Percentiles rank a stretch among this genome's conserved stretches.
These are phyloP conservation scores for Colletotrichum sp. DNA, from an alignment of 2,329 filamentous ascomycete genomes.

Conservation along the genomic window DNA sequence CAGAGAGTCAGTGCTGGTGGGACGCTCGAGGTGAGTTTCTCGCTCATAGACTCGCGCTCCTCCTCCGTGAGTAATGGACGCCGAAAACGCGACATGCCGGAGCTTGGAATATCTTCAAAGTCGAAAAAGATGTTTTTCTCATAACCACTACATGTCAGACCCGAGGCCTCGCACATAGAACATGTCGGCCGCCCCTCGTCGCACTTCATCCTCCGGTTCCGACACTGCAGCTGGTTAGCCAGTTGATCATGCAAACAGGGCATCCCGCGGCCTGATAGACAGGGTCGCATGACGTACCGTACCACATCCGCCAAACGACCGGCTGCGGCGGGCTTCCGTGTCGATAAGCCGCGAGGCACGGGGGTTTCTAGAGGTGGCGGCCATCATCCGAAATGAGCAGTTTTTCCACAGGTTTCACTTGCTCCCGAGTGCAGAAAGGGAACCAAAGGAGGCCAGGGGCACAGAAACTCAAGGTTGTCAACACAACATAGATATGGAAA, in stretches of 20 bases:
- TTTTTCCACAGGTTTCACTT: not conserved
- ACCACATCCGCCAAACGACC: slow-evolving; percentile 28
- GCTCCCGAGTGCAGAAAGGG: not conserved
- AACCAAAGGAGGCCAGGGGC: not conserved
- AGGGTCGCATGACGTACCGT: not conserved
- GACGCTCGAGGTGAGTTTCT: slow-evolving; percentile 31
- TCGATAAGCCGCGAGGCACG: not conserved
- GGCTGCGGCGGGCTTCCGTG: not conserved
- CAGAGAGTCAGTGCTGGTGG: slow-evolving; percentile 25
- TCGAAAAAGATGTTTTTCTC: slow-evolving; percentile 40
- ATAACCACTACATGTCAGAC: slow-evolving; percentile 36
- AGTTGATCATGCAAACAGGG: not conserved
- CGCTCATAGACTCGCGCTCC: slow-evolving; percentile 40
- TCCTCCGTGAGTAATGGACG: slow-evolving; percentile 39
- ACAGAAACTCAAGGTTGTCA: not conserved
- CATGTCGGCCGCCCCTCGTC: slow-evolving; percentile 39
- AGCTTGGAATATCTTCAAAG: not conserved
- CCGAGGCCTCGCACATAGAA: slow-evolving; percentile 30
- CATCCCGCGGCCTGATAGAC: not conserved
- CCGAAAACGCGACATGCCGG: slow-evolving; percentile 35
- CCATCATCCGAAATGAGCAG: not conserved
- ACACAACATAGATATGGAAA: not conserved
- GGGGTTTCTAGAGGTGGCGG: not conserved
- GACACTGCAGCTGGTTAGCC: slow-evolving; percentile 30
- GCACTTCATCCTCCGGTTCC: slow-evolving; percentile 41